Base-by-base conservation (phyloP, 2,329 filamentous ascomycete species). In the Pezicula neosporulosa region DNA sequence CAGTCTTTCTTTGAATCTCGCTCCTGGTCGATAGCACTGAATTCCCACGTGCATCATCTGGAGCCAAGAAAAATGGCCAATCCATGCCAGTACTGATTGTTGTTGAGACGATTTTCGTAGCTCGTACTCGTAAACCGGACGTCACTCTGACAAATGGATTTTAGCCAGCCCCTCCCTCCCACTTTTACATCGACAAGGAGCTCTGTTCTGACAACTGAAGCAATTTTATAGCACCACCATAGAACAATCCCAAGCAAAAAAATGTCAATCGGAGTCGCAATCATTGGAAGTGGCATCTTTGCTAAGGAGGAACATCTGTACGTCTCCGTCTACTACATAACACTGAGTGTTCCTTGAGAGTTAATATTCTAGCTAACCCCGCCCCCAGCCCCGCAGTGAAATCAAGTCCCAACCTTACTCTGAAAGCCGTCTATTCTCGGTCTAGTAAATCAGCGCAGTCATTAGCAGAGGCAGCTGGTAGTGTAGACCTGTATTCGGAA, bases 211-310 rank as follows among this genome's bases (percentile, higher is more conserved):
- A 24, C 24, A 24, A 6, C 24, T 24, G 24, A 24, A 24, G 24
- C 24, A 24, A 24, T 24, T 24, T 6, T 24, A 2, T 6, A 24
- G 24, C 5, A 24, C 24, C 24, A 6, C 7, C 7, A 24, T 24
- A 24, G 24, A 24, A 24, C 24, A 24, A 24, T 24, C 12, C 30
- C 9, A 10, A 13, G 12, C 7, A 1, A 47, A 61, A 61, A 56
- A 39, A 67, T 66, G 65, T 55, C 71, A 24, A 68, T 79, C 47
- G 77, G 78, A 53, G 71, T 86, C 39, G 83, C 83, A 42, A 74
- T 87, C 50, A 76, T 87, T 48, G 83, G 83, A 36, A 78, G 79
- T 55, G 83, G 82, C 60, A 81, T 86, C 60, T 85, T 85, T 59
- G 79, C 78, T 58, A 77, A 76, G 60, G 76, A 78, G 62, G 70